Conservation (phyloP, 768 basidiomycete genomes). For the Tricholoma hemisulphureum region DNA sequence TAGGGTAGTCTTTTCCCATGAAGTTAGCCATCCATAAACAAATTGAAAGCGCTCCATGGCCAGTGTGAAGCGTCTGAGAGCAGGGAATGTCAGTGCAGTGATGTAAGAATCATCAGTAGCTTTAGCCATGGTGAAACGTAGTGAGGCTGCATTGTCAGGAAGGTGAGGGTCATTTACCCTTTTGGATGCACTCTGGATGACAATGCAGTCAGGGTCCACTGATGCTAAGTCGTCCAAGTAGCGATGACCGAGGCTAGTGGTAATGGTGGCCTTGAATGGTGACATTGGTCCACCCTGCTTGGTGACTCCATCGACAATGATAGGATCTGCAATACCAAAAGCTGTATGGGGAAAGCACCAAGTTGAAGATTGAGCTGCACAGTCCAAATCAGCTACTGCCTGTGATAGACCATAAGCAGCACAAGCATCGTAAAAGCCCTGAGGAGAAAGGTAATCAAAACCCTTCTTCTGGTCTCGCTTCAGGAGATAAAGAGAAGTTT, state of each 20-base stretch:
- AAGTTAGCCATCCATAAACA: constrained; percentile 16
- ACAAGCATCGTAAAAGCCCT: constrained; percentile 23
- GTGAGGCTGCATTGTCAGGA: background rate
- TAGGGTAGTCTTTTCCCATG: constrained; percentile 16
- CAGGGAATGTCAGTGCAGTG: too few relatives aligned
- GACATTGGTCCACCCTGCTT: background rate
- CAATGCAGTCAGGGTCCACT: constrained; percentile 1
- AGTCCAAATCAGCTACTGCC: constrained; percentile 15
- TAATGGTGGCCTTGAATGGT: constrained; percentile 13
- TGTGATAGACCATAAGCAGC: constrained; percentile 14
- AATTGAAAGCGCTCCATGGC: constrained; percentile 18
- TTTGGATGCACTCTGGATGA: background rate
- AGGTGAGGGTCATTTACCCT: background rate
- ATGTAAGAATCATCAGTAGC: constrained; percentile 25
- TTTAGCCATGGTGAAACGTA: constrained; percentile 19
- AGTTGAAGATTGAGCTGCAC: constrained; percentile 12
- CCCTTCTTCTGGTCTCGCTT: constrained; percentile 24
- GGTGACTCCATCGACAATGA: background rate
- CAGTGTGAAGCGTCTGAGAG: constrained; percentile 7
- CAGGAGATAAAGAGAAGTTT: constrained; percentile 11
- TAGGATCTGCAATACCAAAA: background rate
- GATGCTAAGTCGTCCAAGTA: constrained; percentile 18
- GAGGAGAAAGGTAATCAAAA: constrained; percentile 18
- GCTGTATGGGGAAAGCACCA: background rate
- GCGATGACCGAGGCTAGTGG: constrained; percentile 20